Evolutionary conservation across 257 asterid species (phyloP), one percentile per base, ranked within the genome.

Genomic region (Nicotiana tomentosiformis): DNA sequence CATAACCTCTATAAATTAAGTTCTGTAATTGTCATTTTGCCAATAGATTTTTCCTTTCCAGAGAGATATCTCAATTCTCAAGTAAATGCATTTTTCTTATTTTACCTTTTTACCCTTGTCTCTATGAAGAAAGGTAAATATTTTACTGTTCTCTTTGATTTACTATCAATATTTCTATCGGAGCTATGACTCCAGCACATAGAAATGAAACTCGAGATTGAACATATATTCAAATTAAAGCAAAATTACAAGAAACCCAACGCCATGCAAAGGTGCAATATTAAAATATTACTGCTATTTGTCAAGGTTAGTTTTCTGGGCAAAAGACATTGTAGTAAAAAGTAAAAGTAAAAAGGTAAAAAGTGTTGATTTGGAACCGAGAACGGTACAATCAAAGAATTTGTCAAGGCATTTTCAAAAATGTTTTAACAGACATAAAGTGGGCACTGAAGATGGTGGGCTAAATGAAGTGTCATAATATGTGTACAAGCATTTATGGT

Each of bases 381-480:
- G 58, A 15, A 53, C 12, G 14, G 58, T 53, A 53, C 58, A 53
- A 1, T 53, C 58, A 53, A 12, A 51, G 57, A 51, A 14, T 12
- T 49, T 11, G 15, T 8, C 14, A 10, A 49, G 55, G 55, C 56
- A 49, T 49, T 51, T 51, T 10, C 57, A 3, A 51, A 53, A 53
- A 12, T 12, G 58, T 53, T 12, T 12, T 3, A 53, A 53, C 18
- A 3, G 58, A 12, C 18, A 3, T 3, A 15, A 6, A 53, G 18
- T 4, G 58, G 58, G 58, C 18, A 53, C 58, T 0, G 58, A 53
- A 53, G 58, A 53, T 53, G 58, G 18, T 12, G 58, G 58, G 58
- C 58, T 53, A 53, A 23, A 65, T 53, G 80, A 74, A 69, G 66
- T 81, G 62, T 32, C 78, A 68, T 17, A 66, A 85, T 84, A 55